phyloP scores from a whole-genome alignment of 495 filamentous ascomycete species.

The Xylaria nigripes region DNA sequence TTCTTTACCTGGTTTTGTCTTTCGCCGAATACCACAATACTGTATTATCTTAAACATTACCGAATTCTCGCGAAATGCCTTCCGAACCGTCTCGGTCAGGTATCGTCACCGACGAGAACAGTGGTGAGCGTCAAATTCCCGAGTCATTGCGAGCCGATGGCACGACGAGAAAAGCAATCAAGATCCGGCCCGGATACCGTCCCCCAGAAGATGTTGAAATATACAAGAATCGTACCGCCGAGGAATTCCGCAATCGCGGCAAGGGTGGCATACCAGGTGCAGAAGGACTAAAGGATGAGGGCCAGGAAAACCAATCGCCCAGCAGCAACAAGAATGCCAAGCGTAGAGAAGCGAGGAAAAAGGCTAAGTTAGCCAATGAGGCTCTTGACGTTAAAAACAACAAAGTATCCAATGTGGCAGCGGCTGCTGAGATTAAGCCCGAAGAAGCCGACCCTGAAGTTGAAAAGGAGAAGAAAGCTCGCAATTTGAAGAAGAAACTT shows the following conservation, averaged over 20 bases:
- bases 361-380: conserved; percentile 56
- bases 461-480: conserved; percentile 86
- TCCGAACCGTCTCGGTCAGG: conserved; percentile 52
- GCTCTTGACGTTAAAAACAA: conserved; percentile 32
- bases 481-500: conserved; percentile 92
- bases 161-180: conserved; percentile 80
- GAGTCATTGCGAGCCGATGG: conserved; percentile 81
- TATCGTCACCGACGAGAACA: conserved; percentile 61
- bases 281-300: conserved; percentile 51
- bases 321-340: conserved; percentile 89
- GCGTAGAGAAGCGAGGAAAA: conserved; percentile 78
- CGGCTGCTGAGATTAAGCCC: conserved; percentile 23
- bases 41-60: too few species aligned
- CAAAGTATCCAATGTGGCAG: conserved; percentile 14
- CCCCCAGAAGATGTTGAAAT: conserved; percentile 95
- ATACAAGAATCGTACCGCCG: conserved; percentile 88
- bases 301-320: conserved; percentile 36
- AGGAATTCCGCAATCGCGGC: conserved; percentile 74
- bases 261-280: conserved; percentile 72
- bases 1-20: background rate
- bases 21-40: background rate
- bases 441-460: conserved; percentile 55
- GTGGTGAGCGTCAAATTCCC: conserved; percentile 82
- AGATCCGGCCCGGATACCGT: conserved; percentile 83
- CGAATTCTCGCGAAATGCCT: conserved; percentile 33